phyloP scores from a whole-genome alignment of 2,329 filamentous ascomycete genomes.

The Aspergillus hortae region DNA sequence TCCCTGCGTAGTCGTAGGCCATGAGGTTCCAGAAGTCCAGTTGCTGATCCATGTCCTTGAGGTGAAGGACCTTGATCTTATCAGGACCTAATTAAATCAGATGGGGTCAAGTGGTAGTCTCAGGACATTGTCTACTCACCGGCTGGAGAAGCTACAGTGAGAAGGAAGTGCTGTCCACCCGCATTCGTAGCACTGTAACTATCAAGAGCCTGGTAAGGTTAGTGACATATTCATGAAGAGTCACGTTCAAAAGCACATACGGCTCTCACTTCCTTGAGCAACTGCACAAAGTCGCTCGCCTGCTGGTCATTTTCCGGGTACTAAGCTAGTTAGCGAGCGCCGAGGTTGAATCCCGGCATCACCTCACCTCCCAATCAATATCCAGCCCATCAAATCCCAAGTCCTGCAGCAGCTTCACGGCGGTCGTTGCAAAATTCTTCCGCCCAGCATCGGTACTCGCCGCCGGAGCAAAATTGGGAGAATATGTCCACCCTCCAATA shows the following conservation, averaged over 20 bases:
- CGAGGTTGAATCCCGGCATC: neutral
- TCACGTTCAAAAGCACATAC: constrained; percentile 17
- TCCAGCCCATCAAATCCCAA: constrained; percentile 61
- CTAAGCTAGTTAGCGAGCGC: constrained; percentile 10
- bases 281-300: constrained; percentile 34
- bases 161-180: constrained; percentile 40
- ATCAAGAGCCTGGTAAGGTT: constrained; percentile 33
- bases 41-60: constrained; percentile 45
- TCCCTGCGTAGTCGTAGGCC: constrained; percentile 83
- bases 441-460: constrained; percentile 59
- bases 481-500: constrained; percentile 81
- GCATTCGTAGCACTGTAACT: constrained; percentile 39
- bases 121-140: neutral
- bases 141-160: constrained; percentile 32
- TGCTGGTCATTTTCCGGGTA: constrained; percentile 32
- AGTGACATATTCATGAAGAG: neutral
- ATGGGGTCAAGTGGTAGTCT: neutral
- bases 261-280: constrained; percentile 29
- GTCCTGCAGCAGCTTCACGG: constrained; percentile 71
- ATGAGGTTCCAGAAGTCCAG: constrained; percentile 60
- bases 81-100: neutral
- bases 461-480: constrained; percentile 67
- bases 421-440: constrained; percentile 61
- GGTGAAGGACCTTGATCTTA: constrained; percentile 32
- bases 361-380: constrained; percentile 39